Percentiles rank a stretch among this genome's conserved stretches.
phyloP scores from a whole-genome alignment of 805 yeast genomes.

The Metschnikowia similis region DNA sequence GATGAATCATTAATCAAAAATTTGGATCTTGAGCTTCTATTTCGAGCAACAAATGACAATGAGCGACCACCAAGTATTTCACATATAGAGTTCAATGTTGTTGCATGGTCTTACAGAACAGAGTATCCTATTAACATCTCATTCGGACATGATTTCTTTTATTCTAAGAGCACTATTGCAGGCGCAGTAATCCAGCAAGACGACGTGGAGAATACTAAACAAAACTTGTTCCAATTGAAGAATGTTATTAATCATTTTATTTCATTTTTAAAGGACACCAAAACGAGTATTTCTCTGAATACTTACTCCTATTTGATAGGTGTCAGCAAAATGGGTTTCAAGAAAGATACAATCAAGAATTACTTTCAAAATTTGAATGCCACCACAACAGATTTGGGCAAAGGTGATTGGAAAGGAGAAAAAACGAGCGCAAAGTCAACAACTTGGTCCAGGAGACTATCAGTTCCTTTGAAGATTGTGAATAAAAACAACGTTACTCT shows the following conservation, averaged over 20 bases:
- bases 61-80: constrained; percentile 32
- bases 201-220: constrained; percentile 29
- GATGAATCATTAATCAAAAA: constrained; percentile 19
- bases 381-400: constrained; percentile 7
- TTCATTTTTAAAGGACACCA: constrained; percentile 31
- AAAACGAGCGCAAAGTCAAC: constrained; percentile 24
- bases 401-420: constrained; percentile 27
- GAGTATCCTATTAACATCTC: constrained; percentile 39
- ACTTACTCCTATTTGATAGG: constrained; percentile 36
- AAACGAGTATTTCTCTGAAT: constrained; percentile 28
- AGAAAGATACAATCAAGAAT: constrained; percentile 38
- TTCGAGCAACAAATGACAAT: constrained; percentile 20
- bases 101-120: constrained; percentile 38
- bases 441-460: constrained; percentile 30
- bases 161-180: constrained; percentile 23
- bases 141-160: constrained; percentile 40
- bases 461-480: constrained; percentile 38
- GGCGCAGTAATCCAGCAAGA: constrained; percentile 19
- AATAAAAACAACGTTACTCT: constrained; percentile 47
- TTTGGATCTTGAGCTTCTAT: constrained; percentile 27
- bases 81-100: constrained; percentile 32
- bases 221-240: constrained; percentile 35
- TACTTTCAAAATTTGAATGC: constrained; percentile 27
- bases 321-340: constrained; percentile 33
- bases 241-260: constrained; percentile 31